These are phyloP conservation scores for Erodium moschatum DNA, from an alignment of 441 rosid genomes.

Conservation along the genomic window DNA sequence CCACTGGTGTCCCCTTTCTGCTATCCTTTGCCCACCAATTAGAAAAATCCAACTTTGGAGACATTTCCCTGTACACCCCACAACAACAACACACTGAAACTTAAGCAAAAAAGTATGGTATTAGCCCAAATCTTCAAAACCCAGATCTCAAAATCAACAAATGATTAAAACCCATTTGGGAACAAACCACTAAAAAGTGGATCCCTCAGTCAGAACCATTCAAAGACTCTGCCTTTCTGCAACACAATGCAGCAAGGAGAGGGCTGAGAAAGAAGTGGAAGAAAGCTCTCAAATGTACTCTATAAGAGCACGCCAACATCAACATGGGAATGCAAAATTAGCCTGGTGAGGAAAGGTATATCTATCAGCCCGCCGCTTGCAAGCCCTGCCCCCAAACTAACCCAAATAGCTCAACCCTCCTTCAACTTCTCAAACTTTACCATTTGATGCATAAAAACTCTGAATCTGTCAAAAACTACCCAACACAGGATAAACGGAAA, in stretches of 20 bases:
- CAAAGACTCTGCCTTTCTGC: neutral
- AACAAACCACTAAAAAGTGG: slow-evolving; percentile 3
- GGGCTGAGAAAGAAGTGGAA: slow-evolving; percentile 1
- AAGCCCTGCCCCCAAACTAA: neutral
- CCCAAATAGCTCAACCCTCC: neutral
- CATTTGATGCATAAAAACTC: neutral
- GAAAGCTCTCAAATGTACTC: neutral
- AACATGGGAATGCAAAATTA: neutral
- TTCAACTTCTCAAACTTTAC: slow-evolving; percentile 7
- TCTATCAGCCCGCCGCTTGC: too few relatives aligned
- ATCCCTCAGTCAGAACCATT: neutral
- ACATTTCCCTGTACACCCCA: slow-evolving; percentile 31
- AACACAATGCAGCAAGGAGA: neutral
- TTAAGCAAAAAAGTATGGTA: neutral
- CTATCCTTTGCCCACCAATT: slow-evolving; percentile 18
- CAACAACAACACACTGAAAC: slow-evolving; percentile 3
- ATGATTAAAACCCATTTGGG: slow-evolving; percentile 4
- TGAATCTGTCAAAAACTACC: too few relatives aligned
- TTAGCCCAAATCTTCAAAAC: slow-evolving; percentile 1
- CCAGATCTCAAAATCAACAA: slow-evolving; percentile 7
- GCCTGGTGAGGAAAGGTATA: too few relatives aligned
- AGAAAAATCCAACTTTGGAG: slow-evolving; percentile 59
- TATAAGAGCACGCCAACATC: neutral
- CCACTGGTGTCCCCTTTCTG: slow-evolving; percentile 58
- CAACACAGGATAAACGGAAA: neutral